phyloP scores from a whole-genome alignment of 169 alveolate genomes.

The Perkinsus chesapeaki region DNA sequence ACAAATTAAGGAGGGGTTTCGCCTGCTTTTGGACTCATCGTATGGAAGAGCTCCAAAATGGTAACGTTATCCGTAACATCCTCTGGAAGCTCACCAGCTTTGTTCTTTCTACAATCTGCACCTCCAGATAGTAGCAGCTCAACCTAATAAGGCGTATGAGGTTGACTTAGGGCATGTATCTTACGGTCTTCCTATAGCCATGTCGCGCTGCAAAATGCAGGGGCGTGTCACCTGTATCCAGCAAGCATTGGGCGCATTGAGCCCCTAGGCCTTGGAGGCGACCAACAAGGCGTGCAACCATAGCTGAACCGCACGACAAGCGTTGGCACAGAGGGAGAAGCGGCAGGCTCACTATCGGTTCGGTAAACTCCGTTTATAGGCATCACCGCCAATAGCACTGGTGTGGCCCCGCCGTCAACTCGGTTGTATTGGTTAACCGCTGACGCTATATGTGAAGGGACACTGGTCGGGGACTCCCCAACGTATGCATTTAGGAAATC shows the following conservation, averaged over 20 bases:
- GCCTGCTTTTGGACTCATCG: not conserved
- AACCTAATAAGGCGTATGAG: not conserved
- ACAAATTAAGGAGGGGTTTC: too few species aligned
- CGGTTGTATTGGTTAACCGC: not conserved
- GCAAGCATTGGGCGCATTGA: not conserved
- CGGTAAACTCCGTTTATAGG: not conserved
- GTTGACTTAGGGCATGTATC: not conserved
- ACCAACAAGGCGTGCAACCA: not conserved
- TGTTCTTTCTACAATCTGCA: not conserved
- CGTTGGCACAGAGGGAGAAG: not conserved
- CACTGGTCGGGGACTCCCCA: not conserved
- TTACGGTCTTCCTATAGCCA: not conserved
- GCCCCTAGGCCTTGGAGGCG: not conserved
- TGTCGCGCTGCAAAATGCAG: not conserved
- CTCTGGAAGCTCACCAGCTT: not conserved
- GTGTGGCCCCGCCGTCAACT: not conserved
- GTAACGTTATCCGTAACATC: not conserved
- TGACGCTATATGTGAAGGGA: not conserved
- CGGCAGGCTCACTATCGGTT: not conserved
- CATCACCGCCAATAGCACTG: not conserved
- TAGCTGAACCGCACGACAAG: not conserved
- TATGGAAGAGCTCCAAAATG: not conserved
- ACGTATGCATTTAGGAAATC: not conserved
- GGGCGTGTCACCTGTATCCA: not conserved
- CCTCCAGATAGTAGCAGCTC: not conserved